Conservation (phyloP, 2,329 filamentous ascomycete genomes). For the Arthrinium phaeospermum region DNA sequence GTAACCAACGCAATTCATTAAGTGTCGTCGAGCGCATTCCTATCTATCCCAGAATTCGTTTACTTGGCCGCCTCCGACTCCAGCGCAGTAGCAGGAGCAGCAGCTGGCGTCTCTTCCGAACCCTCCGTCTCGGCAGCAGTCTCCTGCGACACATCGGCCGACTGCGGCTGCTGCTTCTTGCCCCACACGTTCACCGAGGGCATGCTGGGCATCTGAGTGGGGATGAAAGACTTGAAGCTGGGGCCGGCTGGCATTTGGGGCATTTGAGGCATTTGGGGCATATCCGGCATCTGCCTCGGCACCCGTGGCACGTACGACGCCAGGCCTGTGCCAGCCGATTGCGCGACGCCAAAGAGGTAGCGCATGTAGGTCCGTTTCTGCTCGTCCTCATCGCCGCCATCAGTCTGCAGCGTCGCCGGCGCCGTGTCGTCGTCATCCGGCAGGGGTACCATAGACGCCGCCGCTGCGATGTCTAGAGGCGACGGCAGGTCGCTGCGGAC, state of each 20-base stretch:
- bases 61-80: not conserved
- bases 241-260: slow-evolving; percentile 37
- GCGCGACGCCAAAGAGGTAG: slow-evolving; percentile 55
- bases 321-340: slow-evolving; percentile 53
- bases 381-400: slow-evolving; percentile 36
- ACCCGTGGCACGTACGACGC: slow-evolving; percentile 53
- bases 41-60: not conserved
- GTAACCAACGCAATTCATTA: not conserved
- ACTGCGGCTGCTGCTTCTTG: slow-evolving; percentile 19
- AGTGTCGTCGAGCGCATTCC: not conserved
- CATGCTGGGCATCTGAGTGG: slow-evolving; percentile 41
- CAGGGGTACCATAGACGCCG: slow-evolving; percentile 55
- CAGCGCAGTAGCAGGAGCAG: not conserved
- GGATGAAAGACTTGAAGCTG: slow-evolving; percentile 40
- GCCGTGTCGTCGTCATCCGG: slow-evolving; percentile 47
- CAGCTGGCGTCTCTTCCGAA: not conserved
- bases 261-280: slow-evolving; percentile 43
- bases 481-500: slow-evolving; percentile 45
- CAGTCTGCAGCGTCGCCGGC: slow-evolving; percentile 36
- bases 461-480: slow-evolving; percentile 59
- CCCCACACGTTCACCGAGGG: slow-evolving; percentile 36
- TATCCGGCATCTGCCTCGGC: slow-evolving; percentile 44
- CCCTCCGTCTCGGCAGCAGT: slow-evolving; percentile 2
- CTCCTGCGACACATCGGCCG: slow-evolving; percentile 5
- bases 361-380: slow-evolving; percentile 52